phyloP scores from a whole-genome alignment of 2,329 filamentous ascomycete genomes.

The Paecilomyces sp. region DNA sequence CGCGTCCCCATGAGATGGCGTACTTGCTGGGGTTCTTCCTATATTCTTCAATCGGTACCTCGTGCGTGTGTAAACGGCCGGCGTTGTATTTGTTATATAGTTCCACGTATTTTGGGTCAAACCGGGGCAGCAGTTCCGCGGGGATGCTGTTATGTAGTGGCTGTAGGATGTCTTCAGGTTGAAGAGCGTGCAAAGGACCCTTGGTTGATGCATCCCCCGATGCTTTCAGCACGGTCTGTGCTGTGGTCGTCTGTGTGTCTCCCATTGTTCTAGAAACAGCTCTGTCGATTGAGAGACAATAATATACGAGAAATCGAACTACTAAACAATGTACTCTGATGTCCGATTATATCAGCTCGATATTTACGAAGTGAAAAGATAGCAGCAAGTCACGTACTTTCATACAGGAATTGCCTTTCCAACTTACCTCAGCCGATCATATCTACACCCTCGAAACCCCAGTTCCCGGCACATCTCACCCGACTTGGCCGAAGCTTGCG shows the following conservation, averaged over 20 bases:
- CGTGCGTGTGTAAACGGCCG: slow-evolving; percentile 35
- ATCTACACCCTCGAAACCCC: neutral
- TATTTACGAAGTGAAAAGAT: neutral
- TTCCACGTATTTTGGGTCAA: slow-evolving; percentile 35
- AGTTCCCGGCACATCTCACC: neutral
- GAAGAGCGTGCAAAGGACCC: neutral
- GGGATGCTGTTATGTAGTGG: slow-evolving; percentile 39
- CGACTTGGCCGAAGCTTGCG: neutral
- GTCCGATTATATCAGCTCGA: neutral
- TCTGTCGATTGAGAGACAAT: neutral
- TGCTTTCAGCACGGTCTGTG: neutral
- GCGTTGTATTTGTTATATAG: slow-evolving; percentile 37
- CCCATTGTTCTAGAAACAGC: neutral
- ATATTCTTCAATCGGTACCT: slow-evolving; percentile 33
- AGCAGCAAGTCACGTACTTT: too few relatives aligned
- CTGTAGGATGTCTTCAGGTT: slow-evolving; percentile 10
- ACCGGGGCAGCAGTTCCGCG: slow-evolving; percentile 25
- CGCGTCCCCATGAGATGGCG: slow-evolving; percentile 31
- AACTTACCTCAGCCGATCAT: neutral
- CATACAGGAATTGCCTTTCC: neutral
- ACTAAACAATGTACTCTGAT: neutral
- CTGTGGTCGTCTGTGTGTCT: neutral
- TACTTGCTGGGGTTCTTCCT: slow-evolving; percentile 34
- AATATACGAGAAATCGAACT: neutral
- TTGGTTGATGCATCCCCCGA: neutral